A percentile compares a stretch with the other conserved stretches of the same genome.
These are phyloP conservation scores for Phialophora verrucosa DNA, from an alignment of 2,329 filamentous ascomycete genomes.

Conservation along the genomic window DNA sequence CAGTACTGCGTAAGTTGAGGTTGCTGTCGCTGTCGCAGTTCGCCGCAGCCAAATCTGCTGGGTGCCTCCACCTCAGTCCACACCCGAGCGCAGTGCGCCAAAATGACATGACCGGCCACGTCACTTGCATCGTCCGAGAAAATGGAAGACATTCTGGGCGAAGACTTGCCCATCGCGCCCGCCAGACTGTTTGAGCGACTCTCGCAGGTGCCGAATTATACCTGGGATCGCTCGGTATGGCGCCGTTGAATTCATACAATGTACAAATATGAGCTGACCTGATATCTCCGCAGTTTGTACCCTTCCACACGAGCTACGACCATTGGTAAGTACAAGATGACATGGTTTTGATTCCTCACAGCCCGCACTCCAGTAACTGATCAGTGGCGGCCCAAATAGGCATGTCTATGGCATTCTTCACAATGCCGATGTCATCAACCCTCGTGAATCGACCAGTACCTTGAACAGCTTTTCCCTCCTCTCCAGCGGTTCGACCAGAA, in stretches of 20 bases:
- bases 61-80: slow-evolving; percentile 10
- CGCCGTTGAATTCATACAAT: background rate
- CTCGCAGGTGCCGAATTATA: slow-evolving; percentile 73
- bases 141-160: slow-evolving; percentile 47
- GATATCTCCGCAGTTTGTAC: slow-evolving; percentile 41
- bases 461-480: slow-evolving; percentile 48
- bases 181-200: slow-evolving; percentile 74
- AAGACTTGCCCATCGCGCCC: slow-evolving; percentile 62
- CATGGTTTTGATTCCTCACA: background rate
- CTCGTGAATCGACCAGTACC: slow-evolving; percentile 52
- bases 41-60: slow-evolving; percentile 10
- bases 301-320: slow-evolving; percentile 72
- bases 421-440: slow-evolving; percentile 56
- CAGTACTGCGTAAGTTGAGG: slow-evolving; percentile 3
- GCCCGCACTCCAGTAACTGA: slow-evolving; percentile 3
- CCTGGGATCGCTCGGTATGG: slow-evolving; percentile 70
- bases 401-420: slow-evolving; percentile 68
- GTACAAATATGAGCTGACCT: slow-evolving; percentile 14
- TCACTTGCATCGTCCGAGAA: slow-evolving; percentile 19
- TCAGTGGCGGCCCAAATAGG: slow-evolving; percentile 24
- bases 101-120: slow-evolving; percentile 28
- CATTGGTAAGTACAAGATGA: slow-evolving; percentile 65
- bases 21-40: slow-evolving; percentile 10
- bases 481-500: slow-evolving; percentile 50
- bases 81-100: slow-evolving; percentile 10